Conservation (phyloP, 2,329 filamentous ascomycete species). For the Pseudogymnoascus sp. region DNA sequence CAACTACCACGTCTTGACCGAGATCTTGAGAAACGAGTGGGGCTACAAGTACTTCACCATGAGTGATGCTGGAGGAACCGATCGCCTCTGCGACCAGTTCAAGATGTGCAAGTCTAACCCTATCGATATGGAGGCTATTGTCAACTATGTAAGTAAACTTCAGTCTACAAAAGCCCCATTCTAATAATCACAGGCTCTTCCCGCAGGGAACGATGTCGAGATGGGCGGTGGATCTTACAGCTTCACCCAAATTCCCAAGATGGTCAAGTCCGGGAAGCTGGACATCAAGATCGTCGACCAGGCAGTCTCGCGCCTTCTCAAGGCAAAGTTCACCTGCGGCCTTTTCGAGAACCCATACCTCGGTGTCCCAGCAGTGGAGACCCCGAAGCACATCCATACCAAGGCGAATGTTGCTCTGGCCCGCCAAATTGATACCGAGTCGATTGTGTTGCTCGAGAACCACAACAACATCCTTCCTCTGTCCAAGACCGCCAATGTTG, state of each 20-base stretch:
- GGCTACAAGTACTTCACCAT: slow-evolving; percentile 60
- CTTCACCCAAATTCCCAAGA: slow-evolving; percentile 55
- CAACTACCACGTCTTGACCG: slow-evolving; percentile 55
- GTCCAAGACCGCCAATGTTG: slow-evolving; percentile 56
- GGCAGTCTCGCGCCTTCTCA: slow-evolving; percentile 56
- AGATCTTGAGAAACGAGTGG: slow-evolving; percentile 64
- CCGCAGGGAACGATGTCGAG: slow-evolving; percentile 63
- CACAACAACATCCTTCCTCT: slow-evolving; percentile 54
- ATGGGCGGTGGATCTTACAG: slow-evolving; percentile 71
- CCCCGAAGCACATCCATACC: slow-evolving; percentile 52
- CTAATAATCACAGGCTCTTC: slow-evolving; percentile 39
- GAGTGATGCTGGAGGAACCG: slow-evolving; percentile 61
- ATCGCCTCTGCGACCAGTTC: slow-evolving; percentile 56
- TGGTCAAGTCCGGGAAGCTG: slow-evolving; percentile 53
- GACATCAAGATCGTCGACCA: slow-evolving; percentile 51
- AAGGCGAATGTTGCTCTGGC: slow-evolving; percentile 61
- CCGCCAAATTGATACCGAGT: slow-evolving; percentile 68
- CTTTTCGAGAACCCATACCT: slow-evolving; percentile 63
- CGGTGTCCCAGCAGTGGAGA: slow-evolving; percentile 46
- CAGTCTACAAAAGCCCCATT: not conserved
- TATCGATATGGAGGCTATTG: slow-evolving; percentile 57
- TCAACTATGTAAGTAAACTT: slow-evolving; percentile 38
- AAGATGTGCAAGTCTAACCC: slow-evolving; percentile 51
- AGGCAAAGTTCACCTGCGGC: slow-evolving; percentile 60
- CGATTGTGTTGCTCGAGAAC: slow-evolving; percentile 76